Percentiles rank a stretch among this genome's conserved stretches.
These are phyloP conservation scores for Parathielavia appendiculata DNA, from an alignment of 495 filamentous ascomycete species.

Conservation along the genomic window DNA sequence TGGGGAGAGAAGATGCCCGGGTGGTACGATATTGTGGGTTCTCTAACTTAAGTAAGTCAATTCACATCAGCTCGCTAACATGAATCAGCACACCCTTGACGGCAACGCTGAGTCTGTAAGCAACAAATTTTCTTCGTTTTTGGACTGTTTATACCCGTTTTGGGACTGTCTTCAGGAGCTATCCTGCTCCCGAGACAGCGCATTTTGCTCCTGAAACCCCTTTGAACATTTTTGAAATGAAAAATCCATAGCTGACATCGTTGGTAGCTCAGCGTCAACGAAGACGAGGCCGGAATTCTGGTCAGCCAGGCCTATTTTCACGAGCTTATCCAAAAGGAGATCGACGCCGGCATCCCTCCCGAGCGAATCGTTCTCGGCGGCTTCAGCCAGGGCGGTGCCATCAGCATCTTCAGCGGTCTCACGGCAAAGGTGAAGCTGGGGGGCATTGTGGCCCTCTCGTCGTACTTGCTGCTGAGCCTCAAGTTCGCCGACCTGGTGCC, in stretches of 20 bases:
- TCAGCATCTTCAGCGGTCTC: constrained; percentile 58
- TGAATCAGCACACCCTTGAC: constrained; percentile 27
- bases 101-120: constrained; percentile 47
- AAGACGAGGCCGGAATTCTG: constrained; percentile 79
- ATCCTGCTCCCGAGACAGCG: too few relatives aligned
- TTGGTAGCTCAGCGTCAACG: constrained; percentile 38
- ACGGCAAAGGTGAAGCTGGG: constrained; percentile 71
- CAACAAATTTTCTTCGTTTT: too few relatives aligned
- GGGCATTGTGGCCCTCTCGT: constrained; percentile 81
- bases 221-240: too few relatives aligned
- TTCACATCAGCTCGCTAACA: neutral
- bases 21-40: constrained; percentile 79
- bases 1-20: constrained; percentile 77
- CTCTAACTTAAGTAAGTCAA: neutral
- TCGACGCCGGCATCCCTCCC: constrained; percentile 74
- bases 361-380: constrained; percentile 78
- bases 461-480: constrained; percentile 69
- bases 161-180: too few relatives aligned
- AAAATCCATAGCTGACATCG: too few relatives aligned
- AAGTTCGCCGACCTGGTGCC: constrained; percentile 65
- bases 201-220: too few relatives aligned
- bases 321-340: constrained; percentile 72
- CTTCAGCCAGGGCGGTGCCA: constrained; percentile 54
- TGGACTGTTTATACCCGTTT: too few relatives aligned
- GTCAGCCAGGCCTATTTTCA: constrained; percentile 70